Base-by-base conservation (phyloP, 1,139 yeast genomes). In the Arxiozyma bovina region DNA sequence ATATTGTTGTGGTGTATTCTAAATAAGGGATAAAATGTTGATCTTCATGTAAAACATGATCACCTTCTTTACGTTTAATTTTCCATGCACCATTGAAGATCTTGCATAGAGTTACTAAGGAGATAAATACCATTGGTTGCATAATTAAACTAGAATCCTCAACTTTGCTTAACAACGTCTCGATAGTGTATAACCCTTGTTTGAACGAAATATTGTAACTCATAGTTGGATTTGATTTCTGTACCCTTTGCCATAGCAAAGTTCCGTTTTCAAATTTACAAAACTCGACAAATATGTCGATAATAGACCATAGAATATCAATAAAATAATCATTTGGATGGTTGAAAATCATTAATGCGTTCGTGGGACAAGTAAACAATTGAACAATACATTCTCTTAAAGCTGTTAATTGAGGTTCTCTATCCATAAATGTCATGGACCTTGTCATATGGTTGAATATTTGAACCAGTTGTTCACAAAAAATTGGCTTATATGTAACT, bases 191-290 rank as follows among this genome's bases (percentile, higher is more conserved):
- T 15, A 81, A 64, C 1, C 87, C 90, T 57, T 96, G 78, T 57
- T 76, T 78, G 66, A 89, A 66, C 1, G 70, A 87, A 70, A 71
- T 88, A 90, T 63, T 84, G 79, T 66, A 89, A 81, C 50, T 87
- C 74, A 69, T 87, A 85, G 59, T 89, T 80, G 84, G 91, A 81
- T 63, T 90, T 73, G 62, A 93, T 72, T 66, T 62, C 50, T 65
- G 69, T 11, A 68, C 70, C 45, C 66, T 85, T 83, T 62, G 85
- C 84, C 69, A 89, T 70, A 69, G 65, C 78, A 78, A 52, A 66
- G 70, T 66, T 73, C 76, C 48, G 75, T 73, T 44, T 45, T 77
- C 77, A n/a, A 61, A 49, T 45, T 63, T 65, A 15, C 69, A 63
- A 57, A 69, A 69, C 27, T 74, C 74, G 54, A 76, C 77, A 51